Conservation (phyloP, 2,329 filamentous ascomycete species). For the Fusarium concolor region DNA sequence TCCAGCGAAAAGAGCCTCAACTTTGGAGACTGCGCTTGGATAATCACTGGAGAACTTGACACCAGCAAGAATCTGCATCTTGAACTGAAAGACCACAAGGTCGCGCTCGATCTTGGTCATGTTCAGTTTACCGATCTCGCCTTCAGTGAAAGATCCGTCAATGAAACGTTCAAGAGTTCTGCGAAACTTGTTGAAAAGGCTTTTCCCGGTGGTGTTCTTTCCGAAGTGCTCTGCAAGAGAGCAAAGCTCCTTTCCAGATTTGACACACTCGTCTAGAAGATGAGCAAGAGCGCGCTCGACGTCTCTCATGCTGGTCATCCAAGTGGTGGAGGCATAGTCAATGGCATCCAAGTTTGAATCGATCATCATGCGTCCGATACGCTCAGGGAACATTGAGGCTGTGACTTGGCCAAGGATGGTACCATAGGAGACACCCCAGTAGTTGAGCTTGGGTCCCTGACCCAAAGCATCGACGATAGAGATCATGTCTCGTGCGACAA, state of each 20-base stretch:
- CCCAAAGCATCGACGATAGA: constrained; percentile 48
- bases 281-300: neutral
- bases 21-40: neutral
- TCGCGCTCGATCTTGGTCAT: neutral
- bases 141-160: neutral
- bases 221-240: neutral
- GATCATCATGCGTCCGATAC: constrained; percentile 35
- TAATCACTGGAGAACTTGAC: neutral
- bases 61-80: neutral
- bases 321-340: constrained; percentile 1
- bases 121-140: neutral
- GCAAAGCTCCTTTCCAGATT: neutral
- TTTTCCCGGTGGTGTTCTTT: neutral
- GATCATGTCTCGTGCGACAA: constrained; percentile 54
- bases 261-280: constrained; percentile 5
- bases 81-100: neutral
- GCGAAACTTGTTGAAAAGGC: neutral
- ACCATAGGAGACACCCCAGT: constrained; percentile 48
- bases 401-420: constrained; percentile 34
- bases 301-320: neutral
- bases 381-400: constrained; percentile 41
- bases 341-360: constrained; percentile 29
- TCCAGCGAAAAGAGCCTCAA: neutral
- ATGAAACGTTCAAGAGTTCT: neutral
- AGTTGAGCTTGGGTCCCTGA: constrained; percentile 50